These are phyloP conservation scores for Murraya koenigii DNA, from an alignment of 345 rosid genomes.

Conservation along the genomic window DNA sequence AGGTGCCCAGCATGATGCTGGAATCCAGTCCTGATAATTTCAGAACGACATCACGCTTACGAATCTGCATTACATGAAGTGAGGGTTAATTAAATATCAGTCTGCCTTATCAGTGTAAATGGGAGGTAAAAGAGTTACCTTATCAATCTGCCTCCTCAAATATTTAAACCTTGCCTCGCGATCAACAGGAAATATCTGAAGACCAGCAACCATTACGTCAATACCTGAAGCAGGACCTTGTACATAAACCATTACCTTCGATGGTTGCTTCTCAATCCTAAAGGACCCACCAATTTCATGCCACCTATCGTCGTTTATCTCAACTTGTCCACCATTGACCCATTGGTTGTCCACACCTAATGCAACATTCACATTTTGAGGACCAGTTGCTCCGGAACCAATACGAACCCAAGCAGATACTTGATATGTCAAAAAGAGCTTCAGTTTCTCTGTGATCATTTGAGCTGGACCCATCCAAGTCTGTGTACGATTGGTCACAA, in stretches of 20 bases:
- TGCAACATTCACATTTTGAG: slow-evolving; percentile 86
- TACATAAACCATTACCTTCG: slow-evolving; percentile 71
- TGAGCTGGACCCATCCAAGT: slow-evolving; percentile 99
- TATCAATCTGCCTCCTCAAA: slow-evolving; percentile 60
- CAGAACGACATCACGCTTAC: slow-evolving; percentile 72
- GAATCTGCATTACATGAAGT: slow-evolving; percentile 51
- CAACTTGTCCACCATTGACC: slow-evolving; percentile 94
- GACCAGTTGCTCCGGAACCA: slow-evolving; percentile 46
- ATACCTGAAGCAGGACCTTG: slow-evolving; percentile 86
- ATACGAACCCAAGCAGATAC: slow-evolving; percentile 90
- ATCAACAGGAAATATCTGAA: slow-evolving; percentile 81
- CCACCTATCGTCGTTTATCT: slow-evolving; percentile 71
- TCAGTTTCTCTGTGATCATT: slow-evolving; percentile 71
- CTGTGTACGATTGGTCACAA: slow-evolving; percentile 70
- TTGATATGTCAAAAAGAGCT: slow-evolving; percentile 81
- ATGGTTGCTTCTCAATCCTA: slow-evolving; percentile 84
- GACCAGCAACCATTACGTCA: slow-evolving; percentile 76
- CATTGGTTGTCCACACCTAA: slow-evolving; percentile 81
- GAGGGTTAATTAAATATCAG: not conserved
- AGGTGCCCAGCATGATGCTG: slow-evolving; percentile 40
- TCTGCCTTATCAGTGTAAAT: too few relatives aligned
- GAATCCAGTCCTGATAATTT: slow-evolving; percentile 53
- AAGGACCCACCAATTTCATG: slow-evolving; percentile 90
- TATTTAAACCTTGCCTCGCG: slow-evolving; percentile 54
- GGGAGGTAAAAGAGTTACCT: slow-evolving; percentile 37